phyloP scores from a whole-genome alignment of 2,329 filamentous ascomycete genomes.

The Purpureocillium lavendulum region DNA sequence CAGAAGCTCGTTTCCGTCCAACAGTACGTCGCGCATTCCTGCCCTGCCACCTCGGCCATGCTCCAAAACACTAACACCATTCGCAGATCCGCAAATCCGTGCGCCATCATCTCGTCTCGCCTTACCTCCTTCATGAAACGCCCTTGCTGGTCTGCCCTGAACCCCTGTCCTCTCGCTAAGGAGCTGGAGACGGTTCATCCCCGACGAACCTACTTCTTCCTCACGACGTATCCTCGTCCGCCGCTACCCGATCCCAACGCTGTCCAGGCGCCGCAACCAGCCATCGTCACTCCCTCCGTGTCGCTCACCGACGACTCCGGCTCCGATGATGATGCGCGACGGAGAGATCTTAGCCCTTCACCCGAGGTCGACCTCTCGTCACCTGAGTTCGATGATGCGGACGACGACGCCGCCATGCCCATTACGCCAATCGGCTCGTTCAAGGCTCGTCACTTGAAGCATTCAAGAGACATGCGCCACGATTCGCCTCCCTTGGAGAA shows the following conservation, averaged over 20 bases:
- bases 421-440: conserved; percentile 57
- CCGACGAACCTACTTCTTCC: conserved; percentile 91
- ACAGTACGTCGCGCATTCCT: conserved; percentile 57
- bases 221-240: conserved; percentile 80
- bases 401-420: conserved; percentile 51
- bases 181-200: conserved; percentile 89
- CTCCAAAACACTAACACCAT: conserved; percentile 15
- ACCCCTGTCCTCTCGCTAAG: conserved; percentile 84
- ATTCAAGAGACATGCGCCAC: conserved; percentile 44
- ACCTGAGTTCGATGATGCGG: conserved; percentile 71
- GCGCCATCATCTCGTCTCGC: conserved; percentile 89
- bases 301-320: conserved; percentile 45
- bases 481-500: conserved; percentile 84
- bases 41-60: conserved; percentile 6
- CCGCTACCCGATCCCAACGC: conserved; percentile 54
- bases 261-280: conserved; percentile 15
- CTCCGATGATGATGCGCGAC: conserved; percentile 62
- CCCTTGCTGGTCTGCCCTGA: conserved; percentile 65
- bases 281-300: conserved; percentile 75
- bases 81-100: conserved; percentile 83
- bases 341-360: conserved; percentile 73
- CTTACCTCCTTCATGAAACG: conserved; percentile 86
- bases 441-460: conserved; percentile 36
- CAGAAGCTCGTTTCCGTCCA: conserved; percentile 74
- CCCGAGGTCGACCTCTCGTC: conserved; percentile 89